Evolutionary conservation across 192 early-diverging fungal genomes (phyloP).

Genomic region (Backusella tuberculispora): DNA sequence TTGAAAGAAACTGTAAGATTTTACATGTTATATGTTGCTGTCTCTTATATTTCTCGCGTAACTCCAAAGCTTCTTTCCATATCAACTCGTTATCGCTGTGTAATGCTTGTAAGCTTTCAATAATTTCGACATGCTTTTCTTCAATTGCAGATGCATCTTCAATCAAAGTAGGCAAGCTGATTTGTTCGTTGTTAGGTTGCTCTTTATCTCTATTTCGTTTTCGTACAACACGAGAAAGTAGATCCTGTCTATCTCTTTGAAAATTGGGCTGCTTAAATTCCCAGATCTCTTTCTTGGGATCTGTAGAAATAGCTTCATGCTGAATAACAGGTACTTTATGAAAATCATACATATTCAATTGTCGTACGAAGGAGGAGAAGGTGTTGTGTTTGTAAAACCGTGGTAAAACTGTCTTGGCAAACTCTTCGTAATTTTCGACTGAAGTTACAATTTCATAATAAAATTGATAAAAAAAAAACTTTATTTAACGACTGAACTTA

Average conservation of each 20-base stretch:
- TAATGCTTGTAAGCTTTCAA: slow-evolving; percentile 81
- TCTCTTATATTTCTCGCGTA: slow-evolving; percentile 76
- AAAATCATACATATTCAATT: slow-evolving; percentile 97
- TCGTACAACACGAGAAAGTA: slow-evolving; percentile 83
- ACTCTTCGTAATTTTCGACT: slow-evolving; percentile 72
- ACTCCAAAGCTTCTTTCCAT: slow-evolving; percentile 78
- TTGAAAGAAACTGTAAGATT: slow-evolving; percentile 88
- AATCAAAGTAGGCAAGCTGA: slow-evolving; percentile 50
- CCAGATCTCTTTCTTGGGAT: slow-evolving; percentile 80
- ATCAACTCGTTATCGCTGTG: slow-evolving; percentile 88
- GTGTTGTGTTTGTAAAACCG: slow-evolving; percentile 94
- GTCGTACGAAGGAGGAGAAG: slow-evolving; percentile 88
- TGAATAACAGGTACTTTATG: slow-evolving; percentile 94
- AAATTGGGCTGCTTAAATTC: slow-evolving; percentile 93
- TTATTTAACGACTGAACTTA: background rate
- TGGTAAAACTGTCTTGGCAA: slow-evolving; percentile 81
- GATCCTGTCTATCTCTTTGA: slow-evolving; percentile 84
- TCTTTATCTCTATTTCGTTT: slow-evolving; percentile 64
- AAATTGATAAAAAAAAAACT: background rate
- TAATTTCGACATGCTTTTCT: slow-evolving; percentile 88
- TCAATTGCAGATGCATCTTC: slow-evolving; percentile 86
- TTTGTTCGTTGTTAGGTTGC: slow-evolving; percentile 42
- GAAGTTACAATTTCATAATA: background rate
- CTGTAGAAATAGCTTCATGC: slow-evolving; percentile 80
- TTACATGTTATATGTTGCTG: slow-evolving; percentile 94